Evolutionary conservation across 441 rosid species (phyloP), one percentile per base, ranked within the genome.

Genomic region (Eruca vesicaria): DNA sequence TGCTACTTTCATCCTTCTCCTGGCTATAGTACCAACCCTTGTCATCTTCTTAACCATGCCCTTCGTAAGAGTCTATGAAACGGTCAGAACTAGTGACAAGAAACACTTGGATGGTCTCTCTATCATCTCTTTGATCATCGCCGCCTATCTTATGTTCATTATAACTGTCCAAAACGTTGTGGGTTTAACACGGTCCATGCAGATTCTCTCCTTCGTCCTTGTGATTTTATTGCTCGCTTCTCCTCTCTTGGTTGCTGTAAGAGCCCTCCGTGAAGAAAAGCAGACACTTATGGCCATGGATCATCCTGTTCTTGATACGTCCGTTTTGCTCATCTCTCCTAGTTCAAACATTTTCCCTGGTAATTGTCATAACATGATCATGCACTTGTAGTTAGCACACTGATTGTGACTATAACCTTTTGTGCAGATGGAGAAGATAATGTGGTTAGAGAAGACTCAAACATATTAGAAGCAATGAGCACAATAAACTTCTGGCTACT

Each of bases 401-500:
- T 66, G 18, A 20, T 55, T 57, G 32, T 41, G 14, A 5, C 16
- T 38, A 10, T 9, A 52, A 56, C 9, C 9, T 76, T 41, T 70
- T 85, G 66, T 10, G 29, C 75, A 32, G 81, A 70, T 55, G 38
- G 6, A 45, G 81, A 74, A 45, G 81, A 74, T 72, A 63, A 20
- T 70, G 61, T 48, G 60, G 57, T 45, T 2, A 75, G 10, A 7
- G 81, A 78, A 53, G 85, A 86, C 79, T 45, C 82, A 73, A 81
- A 89, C 79, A 68, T 90, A 10, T 35, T 70, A 45, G 87, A 84
- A 77, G 93, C 97, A 3, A 77, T 88, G 78, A 19, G 77, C 3
- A 90, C 83, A 0, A 48, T 81, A 20, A 83, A 94, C 83, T 91
- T 94, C 73, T 94, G 97, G 97, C 78, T 91, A 73, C 69, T 94